phyloP scores from a whole-genome alignment of 495 filamentous ascomycete species.

The Xylaria acuta region DNA sequence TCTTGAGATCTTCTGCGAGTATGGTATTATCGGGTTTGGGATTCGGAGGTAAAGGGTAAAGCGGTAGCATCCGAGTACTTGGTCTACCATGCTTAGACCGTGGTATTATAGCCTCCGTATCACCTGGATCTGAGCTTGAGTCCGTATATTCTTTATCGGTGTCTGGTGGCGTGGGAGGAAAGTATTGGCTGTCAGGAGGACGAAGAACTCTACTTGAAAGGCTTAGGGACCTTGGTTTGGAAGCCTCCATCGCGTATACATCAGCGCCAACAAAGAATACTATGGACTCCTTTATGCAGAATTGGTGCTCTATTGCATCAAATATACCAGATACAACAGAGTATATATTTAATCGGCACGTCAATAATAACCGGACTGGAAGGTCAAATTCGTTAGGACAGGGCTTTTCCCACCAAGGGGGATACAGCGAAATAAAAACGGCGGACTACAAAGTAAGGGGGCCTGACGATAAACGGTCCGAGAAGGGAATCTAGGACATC shows the following conservation, averaged over 20 bases:
- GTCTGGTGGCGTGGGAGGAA: slow-evolving; percentile 23
- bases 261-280: not conserved
- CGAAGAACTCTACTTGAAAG: not conserved
- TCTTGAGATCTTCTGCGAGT: slow-evolving; percentile 77
- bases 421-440: not conserved
- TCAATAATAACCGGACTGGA: not conserved
- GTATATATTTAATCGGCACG: not conserved
- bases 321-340: not conserved
- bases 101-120: slow-evolving; percentile 12
- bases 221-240: not conserved
- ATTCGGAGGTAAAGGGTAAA: slow-evolving; percentile 74
- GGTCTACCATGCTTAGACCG: not conserved
- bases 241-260: slow-evolving; percentile 13
- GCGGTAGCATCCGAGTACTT: slow-evolving; percentile 21
- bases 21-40: slow-evolving; percentile 66
- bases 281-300: not conserved
- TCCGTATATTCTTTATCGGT: slow-evolving; percentile 22
- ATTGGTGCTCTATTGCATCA: not conserved
- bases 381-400: not conserved
- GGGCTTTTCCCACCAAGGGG: not conserved
- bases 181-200: slow-evolving; percentile 2
- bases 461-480: not conserved
- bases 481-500: not conserved
- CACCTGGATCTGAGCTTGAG: slow-evolving; percentile 8
- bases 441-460: not conserved